phyloP scores from a whole-genome alignment of 441 rosid genomes.

The Pelargonium fulgidum region DNA sequence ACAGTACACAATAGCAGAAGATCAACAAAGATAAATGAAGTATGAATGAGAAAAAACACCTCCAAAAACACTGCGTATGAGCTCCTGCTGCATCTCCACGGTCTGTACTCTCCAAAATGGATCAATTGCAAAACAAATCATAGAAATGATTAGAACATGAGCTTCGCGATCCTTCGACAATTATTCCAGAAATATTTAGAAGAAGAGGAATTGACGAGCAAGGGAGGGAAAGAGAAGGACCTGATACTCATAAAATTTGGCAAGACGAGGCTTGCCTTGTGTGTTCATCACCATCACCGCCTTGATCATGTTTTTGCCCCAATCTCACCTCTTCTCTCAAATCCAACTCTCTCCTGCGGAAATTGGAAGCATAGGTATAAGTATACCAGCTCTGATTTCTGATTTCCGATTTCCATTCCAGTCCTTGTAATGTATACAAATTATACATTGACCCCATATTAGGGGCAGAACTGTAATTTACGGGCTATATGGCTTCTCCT shows the following conservation, averaged over 20 bases:
- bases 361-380: neutral
- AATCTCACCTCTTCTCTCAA: neutral
- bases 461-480: neutral
- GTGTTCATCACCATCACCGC: conserved; percentile 85
- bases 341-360: neutral
- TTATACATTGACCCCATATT: neutral
- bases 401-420: neutral
- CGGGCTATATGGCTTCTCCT: neutral
- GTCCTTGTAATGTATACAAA: neutral
- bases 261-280: conserved; percentile 87
- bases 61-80: conserved; percentile 68
- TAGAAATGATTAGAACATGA: conserved; percentile 1
- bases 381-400: too few relatives aligned
- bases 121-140: conserved; percentile 13
- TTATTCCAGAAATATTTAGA: neutral
- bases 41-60: conserved; percentile 29
- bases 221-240: conserved; percentile 24
- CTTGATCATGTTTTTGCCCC: conserved; percentile 51
- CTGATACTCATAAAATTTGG: conserved; percentile 73
- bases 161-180: neutral
- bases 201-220: neutral
- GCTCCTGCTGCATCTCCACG: conserved; percentile 83
- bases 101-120: conserved; percentile 33
- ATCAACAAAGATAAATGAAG: neutral
- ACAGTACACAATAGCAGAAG: neutral